These are phyloP conservation scores for Lichtheimia ornata DNA, from an alignment of 371 early-diverging fungal species.

Conservation along the genomic window DNA sequence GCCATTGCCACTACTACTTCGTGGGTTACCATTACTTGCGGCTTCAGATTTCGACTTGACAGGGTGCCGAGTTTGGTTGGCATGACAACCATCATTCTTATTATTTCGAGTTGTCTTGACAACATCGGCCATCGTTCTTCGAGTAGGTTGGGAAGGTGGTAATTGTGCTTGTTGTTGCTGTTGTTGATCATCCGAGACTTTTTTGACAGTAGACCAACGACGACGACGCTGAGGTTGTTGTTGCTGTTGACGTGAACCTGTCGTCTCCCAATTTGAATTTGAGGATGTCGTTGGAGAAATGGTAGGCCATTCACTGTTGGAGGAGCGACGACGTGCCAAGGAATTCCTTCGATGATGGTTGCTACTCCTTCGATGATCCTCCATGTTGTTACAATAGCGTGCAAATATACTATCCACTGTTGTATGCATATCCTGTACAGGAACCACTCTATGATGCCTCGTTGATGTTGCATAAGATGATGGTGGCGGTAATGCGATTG, in stretches of 20 bases:
- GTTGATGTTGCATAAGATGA: constrained; percentile 7
- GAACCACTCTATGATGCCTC: background rate
- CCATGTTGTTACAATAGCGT: constrained; percentile 13
- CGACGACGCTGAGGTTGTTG: constrained; percentile 18
- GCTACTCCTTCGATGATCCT: background rate
- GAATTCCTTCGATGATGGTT: constrained; percentile 1
- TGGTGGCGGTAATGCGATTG: constrained; percentile 16
- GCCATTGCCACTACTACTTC: too few relatives aligned
- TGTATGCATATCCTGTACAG: background rate
- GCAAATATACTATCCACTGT: constrained; percentile 29
- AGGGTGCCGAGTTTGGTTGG: too few relatives aligned
- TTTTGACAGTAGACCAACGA: constrained; percentile 29
- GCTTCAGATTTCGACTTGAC: too few relatives aligned
- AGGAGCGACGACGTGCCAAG: background rate
- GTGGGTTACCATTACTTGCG: too few relatives aligned
- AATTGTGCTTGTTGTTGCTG: background rate
- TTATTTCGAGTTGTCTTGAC: constrained; percentile 4
- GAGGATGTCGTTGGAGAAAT: constrained; percentile 15
- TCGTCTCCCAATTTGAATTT: background rate
- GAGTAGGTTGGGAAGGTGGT: background rate
- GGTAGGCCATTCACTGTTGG: constrained; percentile 18
- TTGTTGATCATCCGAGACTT: constrained; percentile 1
- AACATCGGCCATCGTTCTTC: constrained; percentile 15
- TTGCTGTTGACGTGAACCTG: constrained; percentile 6
- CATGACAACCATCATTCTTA: too few relatives aligned